Base-by-base conservation (phyloP, 225 moss, liverwort and hornwort genomes). In the Polytrichum formosum region DNA sequence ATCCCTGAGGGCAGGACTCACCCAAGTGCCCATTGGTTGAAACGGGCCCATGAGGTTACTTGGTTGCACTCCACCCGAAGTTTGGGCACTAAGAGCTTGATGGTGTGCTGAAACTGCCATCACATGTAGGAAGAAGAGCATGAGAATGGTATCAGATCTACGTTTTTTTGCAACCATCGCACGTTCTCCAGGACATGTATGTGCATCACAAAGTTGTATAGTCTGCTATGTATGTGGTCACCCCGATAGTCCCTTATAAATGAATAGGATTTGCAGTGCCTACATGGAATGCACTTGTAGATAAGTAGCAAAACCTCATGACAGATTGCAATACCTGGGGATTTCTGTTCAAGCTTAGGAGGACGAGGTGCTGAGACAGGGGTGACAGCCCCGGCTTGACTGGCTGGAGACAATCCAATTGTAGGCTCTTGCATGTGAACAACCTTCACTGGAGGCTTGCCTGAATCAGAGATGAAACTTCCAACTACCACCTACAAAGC, bases 401-500 rank as follows among this genome's bases (percentile, higher is more conserved):
- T 13, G 1, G 67, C 30, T 23, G 72, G 77, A 68, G 72, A 72
- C 61, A 63, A 72, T 4, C 77, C 72, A 25, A 77, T 66, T 1
- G 67, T 54, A 26, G 77, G 22, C 2, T 63, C 67, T 62, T 67
- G 77, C 54, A 61, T 65, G 37, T 76, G 70, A 26, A 66, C 76
- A 65, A 53, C 66, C 28, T 71, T 72, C 53, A 67, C 25, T 22
- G 70, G 56, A 7, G 65, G 46, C 76, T 76, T 80, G 53, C 66
- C 72, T 31, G 56, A 7, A 18, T 80, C 80, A 2, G 72, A 59
- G 21, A 80, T 56, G 54, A 80, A 80, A 30, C 68, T 80, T 28
- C 80, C 80, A 53, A 80, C 80, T 27, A 80, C 80, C 68, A 80
- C 80, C 80, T 80, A 59, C 13, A 53, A 18, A 21, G 63, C 6